A percentile compares a stretch with the other conserved stretches of the same genome.
Conservation (phyloP, 1,284 basidiomycete species). For the Papiliotrema laurentii region DNA sequence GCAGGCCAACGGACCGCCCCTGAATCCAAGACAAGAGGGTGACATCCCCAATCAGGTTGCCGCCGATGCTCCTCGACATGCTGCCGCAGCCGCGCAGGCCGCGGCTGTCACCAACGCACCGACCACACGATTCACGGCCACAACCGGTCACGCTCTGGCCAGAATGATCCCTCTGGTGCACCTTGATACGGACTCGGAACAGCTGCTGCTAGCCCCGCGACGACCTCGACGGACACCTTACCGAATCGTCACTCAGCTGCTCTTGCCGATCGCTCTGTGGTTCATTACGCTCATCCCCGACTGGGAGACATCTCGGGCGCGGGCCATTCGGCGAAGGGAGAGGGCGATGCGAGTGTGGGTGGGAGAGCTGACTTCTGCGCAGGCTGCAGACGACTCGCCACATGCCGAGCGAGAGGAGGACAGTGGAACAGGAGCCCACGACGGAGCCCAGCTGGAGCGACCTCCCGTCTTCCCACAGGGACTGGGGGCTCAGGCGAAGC, state of each 20-base stretch:
- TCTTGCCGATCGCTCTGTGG: conserved; percentile 40
- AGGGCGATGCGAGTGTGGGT: conserved; percentile 34
- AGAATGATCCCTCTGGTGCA: conserved; percentile 18
- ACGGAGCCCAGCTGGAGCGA: not conserved
- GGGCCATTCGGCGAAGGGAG: conserved; percentile 35
- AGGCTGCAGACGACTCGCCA: not conserved
- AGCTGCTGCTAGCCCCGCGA: conserved; percentile 21
- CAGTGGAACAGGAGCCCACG: not conserved
- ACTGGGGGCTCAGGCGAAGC: conserved; percentile 20
- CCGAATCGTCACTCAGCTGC: conserved; percentile 23
- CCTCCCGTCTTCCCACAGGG: conserved; percentile 23
- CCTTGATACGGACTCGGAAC: conserved; percentile 23
- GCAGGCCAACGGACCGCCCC: no score
- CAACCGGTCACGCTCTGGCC: not conserved
- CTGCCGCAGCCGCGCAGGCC: not conserved
- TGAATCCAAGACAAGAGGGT: no score
- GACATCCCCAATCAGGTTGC: no score
- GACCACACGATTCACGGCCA: not conserved
- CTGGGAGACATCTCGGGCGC: conserved; percentile 30
- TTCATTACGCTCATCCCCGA: conserved; percentile 40
- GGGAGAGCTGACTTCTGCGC: conserved; percentile 10
- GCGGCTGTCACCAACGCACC: not conserved
- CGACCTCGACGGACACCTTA: conserved; percentile 2
- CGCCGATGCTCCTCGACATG: no score
- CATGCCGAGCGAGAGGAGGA: not conserved